Evolutionary conservation across 2,329 filamentous ascomycete species (phyloP), one percentile per base, ranked within the genome.

Genomic region (Tetracladium maxilliforme): DNA sequence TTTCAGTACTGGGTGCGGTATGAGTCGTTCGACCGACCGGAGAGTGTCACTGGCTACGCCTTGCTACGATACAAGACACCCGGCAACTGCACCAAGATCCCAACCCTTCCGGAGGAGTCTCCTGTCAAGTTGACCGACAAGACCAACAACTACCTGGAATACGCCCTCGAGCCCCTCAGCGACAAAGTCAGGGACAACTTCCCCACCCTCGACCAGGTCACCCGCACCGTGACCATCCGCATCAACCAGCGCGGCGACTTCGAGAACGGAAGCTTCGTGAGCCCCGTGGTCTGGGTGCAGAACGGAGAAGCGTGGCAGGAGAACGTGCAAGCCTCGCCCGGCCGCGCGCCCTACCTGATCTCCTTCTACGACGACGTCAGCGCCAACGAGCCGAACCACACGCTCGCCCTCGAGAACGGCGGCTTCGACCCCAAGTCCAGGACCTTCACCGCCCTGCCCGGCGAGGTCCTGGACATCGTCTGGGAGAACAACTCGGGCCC

Each of bases 391-490:
- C 58, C 58, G 3, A 45, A 52, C 31, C 56, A 58, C 38, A 43
- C 47, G 2, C 47, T 44, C 7, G 57, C 58, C 1, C 24, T 60
- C 1, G 32, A 30, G 5, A 52, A 57, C 34, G 37, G 42, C 15
- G 56, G 56, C 15, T 50, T 52, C 39, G 58, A 64, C 34, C 54
- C 52, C 0, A 26, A 39, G 5, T 48, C 47, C 1, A 39, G 48
- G 5, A 42, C 50, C 1, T 61, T 49, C 37, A 54, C 58, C 2
- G 55, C 53, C 0, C 43, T 47, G 17, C 36, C 59, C 3, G 58
- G 56, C n/a, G 58, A 64, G 30, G 52, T 58, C 3, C 32, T 59
- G 4, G 54, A 58, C 23, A 54, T 58, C 10, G 47, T 61, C 5
- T 42, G 56, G 14, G 57, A 58, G 33, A 52, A 43, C 37, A 33